Conservation (phyloP, 1,284 basidiomycete species). For the Leccinum holopus region DNA sequence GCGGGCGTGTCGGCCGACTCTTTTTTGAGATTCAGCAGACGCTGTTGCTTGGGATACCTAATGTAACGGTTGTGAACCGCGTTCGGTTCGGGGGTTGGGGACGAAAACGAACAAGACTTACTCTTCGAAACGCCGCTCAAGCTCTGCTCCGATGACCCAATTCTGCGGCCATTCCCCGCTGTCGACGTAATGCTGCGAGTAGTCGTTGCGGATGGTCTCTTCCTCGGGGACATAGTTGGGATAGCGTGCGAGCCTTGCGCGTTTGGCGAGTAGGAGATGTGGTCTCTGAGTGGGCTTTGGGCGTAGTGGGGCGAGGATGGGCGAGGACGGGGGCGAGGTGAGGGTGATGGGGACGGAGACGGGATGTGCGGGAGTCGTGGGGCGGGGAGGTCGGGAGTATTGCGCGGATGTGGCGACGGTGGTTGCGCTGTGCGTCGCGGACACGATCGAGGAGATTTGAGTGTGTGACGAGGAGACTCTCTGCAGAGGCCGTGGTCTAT, state of each 20-base stretch:
- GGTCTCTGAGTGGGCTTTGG: constrained; percentile 40
- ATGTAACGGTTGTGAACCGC: not conserved
- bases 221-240: constrained; percentile 84
- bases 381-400: constrained; percentile 38
- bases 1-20: constrained; percentile 64
- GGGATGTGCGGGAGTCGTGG: constrained; percentile 46
- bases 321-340: constrained; percentile 44
- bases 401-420: constrained; percentile 40
- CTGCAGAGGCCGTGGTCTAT: constrained; percentile 45
- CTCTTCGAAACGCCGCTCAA: constrained; percentile 90
- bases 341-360: constrained; percentile 49
- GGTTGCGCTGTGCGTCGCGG: constrained; percentile 41
- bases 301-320: constrained; percentile 34
- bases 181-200: constrained; percentile 81
- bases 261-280: constrained; percentile 69
- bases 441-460: constrained; percentile 42
- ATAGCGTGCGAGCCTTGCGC: constrained; percentile 65
- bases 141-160: constrained; percentile 84
- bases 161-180: constrained; percentile 86
- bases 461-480: constrained; percentile 52
- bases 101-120: no score
- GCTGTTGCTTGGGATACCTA: constrained; percentile 66
- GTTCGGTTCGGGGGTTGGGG: not conserved
- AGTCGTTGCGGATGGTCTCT: constrained; percentile 94
- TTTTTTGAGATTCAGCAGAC: constrained; percentile 74